Conservation (phyloP, 202 grass and related monocot genomes). For the Hordeum pubiflorum region DNA sequence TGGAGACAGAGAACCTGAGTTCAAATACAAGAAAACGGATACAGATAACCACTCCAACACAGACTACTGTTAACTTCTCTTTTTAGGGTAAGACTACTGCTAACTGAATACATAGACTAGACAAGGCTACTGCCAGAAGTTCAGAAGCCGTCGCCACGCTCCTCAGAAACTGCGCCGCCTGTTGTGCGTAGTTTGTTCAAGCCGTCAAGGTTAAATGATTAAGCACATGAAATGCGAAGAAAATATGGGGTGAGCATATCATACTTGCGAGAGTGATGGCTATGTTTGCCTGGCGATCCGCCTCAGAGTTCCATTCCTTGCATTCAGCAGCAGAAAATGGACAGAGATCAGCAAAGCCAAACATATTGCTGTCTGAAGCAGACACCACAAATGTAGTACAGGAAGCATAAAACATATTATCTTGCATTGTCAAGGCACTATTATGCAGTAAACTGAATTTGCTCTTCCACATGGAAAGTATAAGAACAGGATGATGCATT, state of each 20-base stretch:
- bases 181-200: neutral
- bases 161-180: constrained; percentile 40
- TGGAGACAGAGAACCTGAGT: neutral
- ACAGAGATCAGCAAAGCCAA: constrained; percentile 21
- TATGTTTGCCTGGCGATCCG: constrained; percentile 73
- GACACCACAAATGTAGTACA: neutral
- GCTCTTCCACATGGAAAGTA: neutral
- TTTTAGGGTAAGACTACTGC: neutral
- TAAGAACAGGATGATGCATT: neutral
- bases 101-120: constrained; percentile 9
- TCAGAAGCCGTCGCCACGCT: constrained; percentile 38
- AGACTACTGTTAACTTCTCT: neutral
- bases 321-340: constrained; percentile 19
- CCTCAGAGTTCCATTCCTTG: constrained; percentile 75
- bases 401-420: neutral
- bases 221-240: neutral
- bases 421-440: neutral
- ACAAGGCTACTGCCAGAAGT: constrained; percentile 5
- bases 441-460: neutral
- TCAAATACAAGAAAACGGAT: neutral
- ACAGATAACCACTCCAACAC: neutral
- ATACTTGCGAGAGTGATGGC: constrained; percentile 48
- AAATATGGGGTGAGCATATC: neutral
- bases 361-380: neutral
- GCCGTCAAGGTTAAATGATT: neutral